Evolutionary conservation across 2,329 filamentous ascomycete species (phyloP), one percentile per base, ranked within the genome.

Genomic region (Elsinoe arachidis): DNA sequence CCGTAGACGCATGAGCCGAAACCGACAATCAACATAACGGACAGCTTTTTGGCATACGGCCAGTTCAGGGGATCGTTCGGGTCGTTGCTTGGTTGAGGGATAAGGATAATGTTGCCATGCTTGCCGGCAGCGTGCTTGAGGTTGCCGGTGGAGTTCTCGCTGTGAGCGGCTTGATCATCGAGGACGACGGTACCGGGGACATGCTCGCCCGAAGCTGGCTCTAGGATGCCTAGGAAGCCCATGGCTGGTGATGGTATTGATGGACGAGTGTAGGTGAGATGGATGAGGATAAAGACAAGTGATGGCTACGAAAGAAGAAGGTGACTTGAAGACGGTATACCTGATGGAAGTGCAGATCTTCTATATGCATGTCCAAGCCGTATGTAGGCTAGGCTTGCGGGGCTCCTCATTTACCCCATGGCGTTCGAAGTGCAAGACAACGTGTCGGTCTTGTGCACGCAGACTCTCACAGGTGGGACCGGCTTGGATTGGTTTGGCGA

Each of bases 21-120:
- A 6, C 63, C 63, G 33, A 70, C 63, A 51, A 71, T 69, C 56
- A 59, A 39, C 61, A 70, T 69, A 57, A 71, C 65, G 54, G 58
- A 56, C 26, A 65, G 46, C 61, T 72, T 72, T 63, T 69, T 69
- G 17, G 53, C 21, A 14, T 43, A 35, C 2, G 62, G 61, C 58
- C 58, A 60, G 51, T 60, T 81, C 33, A 82, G 67, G 1, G 79
- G 79, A 58, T 81, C 79, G 37, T 80, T 76, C 2, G 77, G 74
- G 59, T 81, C 76, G 33, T 58, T 65, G 0, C 76, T 77, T 1
- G 79, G 79, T 0, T 72, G 70, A 1, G 79, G 79, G 9, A 80
- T 72, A 11, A 81, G 68, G 15, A 81, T 76, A 54, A 79, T 76
- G 3, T 57, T 59, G 21, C 49, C 49, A 26, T 35, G 17, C 43